Evolutionary conservation across 2,329 filamentous ascomycete genomes (phyloP).

Genomic region (Cryphonectria radicalis): DNA sequence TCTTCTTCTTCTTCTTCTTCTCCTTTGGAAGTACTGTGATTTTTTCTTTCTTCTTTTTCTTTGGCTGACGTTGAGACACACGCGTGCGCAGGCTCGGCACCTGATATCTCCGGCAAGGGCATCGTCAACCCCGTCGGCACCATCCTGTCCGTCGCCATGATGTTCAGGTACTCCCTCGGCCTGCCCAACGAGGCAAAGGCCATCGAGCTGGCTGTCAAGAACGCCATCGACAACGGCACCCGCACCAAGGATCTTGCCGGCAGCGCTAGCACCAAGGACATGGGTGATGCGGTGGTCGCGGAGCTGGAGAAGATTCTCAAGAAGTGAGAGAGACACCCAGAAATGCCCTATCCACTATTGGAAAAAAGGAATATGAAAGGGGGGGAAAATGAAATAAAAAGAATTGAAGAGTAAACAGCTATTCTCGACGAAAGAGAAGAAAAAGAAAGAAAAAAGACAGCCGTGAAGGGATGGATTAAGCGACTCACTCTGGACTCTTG

Average conservation of each 20-base stretch:
- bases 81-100: constrained; percentile 70
- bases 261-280: constrained; percentile 70
- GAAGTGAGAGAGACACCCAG: constrained; percentile 33
- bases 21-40: too few relatives aligned
- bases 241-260: constrained; percentile 88
- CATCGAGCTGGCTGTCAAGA: constrained; percentile 80
- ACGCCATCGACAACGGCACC: constrained; percentile 77
- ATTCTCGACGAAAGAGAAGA: background rate
- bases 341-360: background rate
- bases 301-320: constrained; percentile 74
- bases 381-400: background rate
- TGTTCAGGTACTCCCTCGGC: constrained; percentile 90
- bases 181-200: constrained; percentile 76
- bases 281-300: constrained; percentile 76
- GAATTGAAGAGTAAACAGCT: background rate
- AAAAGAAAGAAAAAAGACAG: background rate
- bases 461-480: background rate
- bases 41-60: background rate
- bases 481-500: background rate
- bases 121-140: constrained; percentile 93
- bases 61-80: background rate
- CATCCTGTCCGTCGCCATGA: constrained; percentile 91
- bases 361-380: background rate
- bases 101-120: constrained; percentile 89
- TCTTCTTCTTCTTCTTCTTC: background rate